Base-by-base conservation (phyloP, 805 yeast genomes). In the Wickerhamomyces strasburgensis region DNA sequence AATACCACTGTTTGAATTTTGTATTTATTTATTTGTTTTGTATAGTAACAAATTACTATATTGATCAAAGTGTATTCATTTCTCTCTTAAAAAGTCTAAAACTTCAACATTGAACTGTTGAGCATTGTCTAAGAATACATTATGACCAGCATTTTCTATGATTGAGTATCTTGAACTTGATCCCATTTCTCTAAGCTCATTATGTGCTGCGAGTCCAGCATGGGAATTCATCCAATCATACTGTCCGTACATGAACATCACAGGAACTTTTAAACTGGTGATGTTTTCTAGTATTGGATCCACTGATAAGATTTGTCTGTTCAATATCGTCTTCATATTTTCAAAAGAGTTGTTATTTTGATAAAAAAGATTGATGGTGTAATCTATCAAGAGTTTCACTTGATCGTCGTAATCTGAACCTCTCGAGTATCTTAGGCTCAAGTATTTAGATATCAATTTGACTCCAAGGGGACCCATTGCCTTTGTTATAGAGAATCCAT, bases 191-290 rank as follows among this genome's bases (percentile, higher is more conserved):
- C n/a, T n/a, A n/a, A n/a, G n/a, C n/a, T n/a, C n/a, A n/a, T 49
- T 44, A 8, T 40, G 47, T 44, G 46, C 31, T 47, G 51, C 33
- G 27, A 30, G 27, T 2, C 83, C 83, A 0, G 82, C 81, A 28
- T 64, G 67, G 1, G 68, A 57, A 49, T 77, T 70, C 93, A 83
- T 84, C 68, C 84, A 84, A 52, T 84, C 94, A 44, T 67, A 74
- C 44, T 78, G 73, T 0, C 93, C 94, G 55, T 82, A 84, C 34
- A 66, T 31, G 24, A 64, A 41, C n/a, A 34, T 17, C 0, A 46
- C 29, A 6, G 49, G 48, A 7, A 73, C 50, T 47, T 62, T 49
- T 15, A 69, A 57, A 11, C 54, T 46, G 7, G 55, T 49, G 26
- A 78, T 57, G 40, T 79, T 71, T 52, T 83, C 89, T 47, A 71